Base-by-base conservation (phyloP, 1,284 basidiomycete species). In the Chiua sp. region DNA sequence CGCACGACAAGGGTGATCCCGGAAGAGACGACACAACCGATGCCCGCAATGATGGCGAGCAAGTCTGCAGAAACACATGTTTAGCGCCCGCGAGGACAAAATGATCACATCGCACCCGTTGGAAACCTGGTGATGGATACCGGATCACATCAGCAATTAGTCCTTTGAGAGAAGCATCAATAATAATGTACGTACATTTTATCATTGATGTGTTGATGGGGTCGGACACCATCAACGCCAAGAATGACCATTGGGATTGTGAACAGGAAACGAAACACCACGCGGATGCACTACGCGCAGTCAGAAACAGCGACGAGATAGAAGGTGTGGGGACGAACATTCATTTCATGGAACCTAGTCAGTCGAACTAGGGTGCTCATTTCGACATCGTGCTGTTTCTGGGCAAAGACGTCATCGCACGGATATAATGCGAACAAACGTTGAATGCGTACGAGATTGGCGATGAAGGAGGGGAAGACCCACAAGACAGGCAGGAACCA, bases 301-400 rank as follows among this genome's bases (percentile, higher is more conserved):
- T 57, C 30, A 55, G 47, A 55, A 50, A 32, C 16, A 22, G n/a
- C 2, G 28, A 39, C 16, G 49, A 30, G 35, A 42, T 5, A 26
- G 20, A 28, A 6, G n/a, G 33, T 0, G 15, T 6, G 20, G 48
- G 28, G 7, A 75, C 87, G 46, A 64, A 92, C 90, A 64, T 93
- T 92, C 50, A 92, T 73, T 68, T 93, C 91, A 48, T 90, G 87
- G 70, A 91, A 92, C 63, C 88, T 91, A 20, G 87, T 88, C 50
- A 93, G 74, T 23, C 90, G 83, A 44, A 91, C 80, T 51, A 92
- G 79, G 3, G 88, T 90, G 35, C 68, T 76, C 22, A 66, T 79
- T 54, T 92, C 90, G 13, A 91, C 87, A 7, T 82, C 51, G 18
- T 59, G 81, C 67, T 87, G 82, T 49, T 68, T 72, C 73, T 83